Evolutionary conservation across 2,329 filamentous ascomycete species (phyloP).

Genomic region (Penicillium griseofulvum): DNA sequence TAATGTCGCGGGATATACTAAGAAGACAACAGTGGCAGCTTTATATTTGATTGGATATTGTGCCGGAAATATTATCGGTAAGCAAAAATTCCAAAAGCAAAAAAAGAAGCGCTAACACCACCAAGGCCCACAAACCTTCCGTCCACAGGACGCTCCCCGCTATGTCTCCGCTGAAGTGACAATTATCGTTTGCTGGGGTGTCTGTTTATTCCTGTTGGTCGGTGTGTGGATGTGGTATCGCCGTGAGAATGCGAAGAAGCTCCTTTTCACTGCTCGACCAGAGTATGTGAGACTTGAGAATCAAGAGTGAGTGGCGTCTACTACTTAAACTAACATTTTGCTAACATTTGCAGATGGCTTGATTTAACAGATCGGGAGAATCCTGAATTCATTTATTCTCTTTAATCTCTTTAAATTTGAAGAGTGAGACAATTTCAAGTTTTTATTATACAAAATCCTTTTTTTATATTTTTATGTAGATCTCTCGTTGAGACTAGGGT

Average conservation of each 20-base stretch:
- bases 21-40: conserved; percentile 48
- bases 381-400: conserved; percentile 60
- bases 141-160: conserved; percentile 54
- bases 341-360: conserved; percentile 42
- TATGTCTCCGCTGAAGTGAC: conserved; percentile 65
- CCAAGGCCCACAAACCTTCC: conserved; percentile 56
- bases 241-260: conserved; percentile 60
- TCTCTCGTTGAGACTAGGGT: not conserved
- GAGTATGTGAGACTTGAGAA: conserved; percentile 63
- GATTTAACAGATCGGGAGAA: conserved; percentile 68
- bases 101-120: not conserved
- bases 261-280: conserved; percentile 49
- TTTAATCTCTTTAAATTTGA: conserved; percentile 14
- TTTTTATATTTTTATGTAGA: not conserved
- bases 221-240: conserved; percentile 65
- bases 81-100: not conserved
- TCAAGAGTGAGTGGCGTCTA: conserved; percentile 54
- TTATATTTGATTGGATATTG: conserved; percentile 44
- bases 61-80: conserved; percentile 56
- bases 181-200: conserved; percentile 58
- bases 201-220: conserved; percentile 53
- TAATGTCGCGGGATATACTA: conserved; percentile 53
- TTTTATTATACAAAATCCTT: not conserved
- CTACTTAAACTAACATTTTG: not conserved
- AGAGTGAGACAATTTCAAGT: not conserved